Evolutionary conservation across 2,329 filamentous ascomycete species (phyloP).

Genomic region (Sclerotinia minor): DNA sequence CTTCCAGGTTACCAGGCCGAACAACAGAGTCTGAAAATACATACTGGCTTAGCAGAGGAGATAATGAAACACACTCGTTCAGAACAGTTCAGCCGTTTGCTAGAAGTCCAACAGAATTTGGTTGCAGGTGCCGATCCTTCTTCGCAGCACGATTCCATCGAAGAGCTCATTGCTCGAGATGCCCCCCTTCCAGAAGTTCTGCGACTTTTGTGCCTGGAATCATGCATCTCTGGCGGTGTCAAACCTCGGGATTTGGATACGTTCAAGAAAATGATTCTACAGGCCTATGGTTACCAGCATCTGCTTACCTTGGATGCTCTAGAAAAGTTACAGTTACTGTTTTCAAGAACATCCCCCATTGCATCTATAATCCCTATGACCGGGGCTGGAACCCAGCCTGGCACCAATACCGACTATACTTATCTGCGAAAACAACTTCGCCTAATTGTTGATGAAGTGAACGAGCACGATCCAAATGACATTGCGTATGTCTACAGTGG

Average conservation of each 20-base stretch:
- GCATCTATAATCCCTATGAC: slow-evolving; percentile 79
- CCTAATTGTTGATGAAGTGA: slow-evolving; percentile 93
- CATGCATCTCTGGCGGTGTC: slow-evolving; percentile 83
- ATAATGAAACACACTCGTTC: slow-evolving; percentile 91
- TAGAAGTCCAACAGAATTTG: slow-evolving; percentile 95
- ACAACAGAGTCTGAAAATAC: slow-evolving; percentile 86
- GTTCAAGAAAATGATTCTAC: slow-evolving; percentile 83
- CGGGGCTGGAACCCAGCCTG: slow-evolving; percentile 54
- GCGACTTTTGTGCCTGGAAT: slow-evolving; percentile 85
- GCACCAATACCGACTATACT: slow-evolving; percentile 84
- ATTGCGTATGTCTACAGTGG: slow-evolving; percentile 98
- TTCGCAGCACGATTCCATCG: slow-evolving; percentile 85
- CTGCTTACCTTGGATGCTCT: slow-evolving; percentile 83
- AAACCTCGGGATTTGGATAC: slow-evolving; percentile 85
- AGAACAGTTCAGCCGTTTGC: slow-evolving; percentile 80
- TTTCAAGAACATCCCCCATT: slow-evolving; percentile 73
- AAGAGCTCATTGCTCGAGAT: slow-evolving; percentile 90
- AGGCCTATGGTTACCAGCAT: slow-evolving; percentile 95
- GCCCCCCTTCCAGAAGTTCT: slow-evolving; percentile 79
- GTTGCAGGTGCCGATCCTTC: slow-evolving; percentile 86
- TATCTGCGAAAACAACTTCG: slow-evolving; percentile 82
- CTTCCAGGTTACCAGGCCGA: slow-evolving; percentile 90
- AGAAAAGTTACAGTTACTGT: slow-evolving; percentile 85
- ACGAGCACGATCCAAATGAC: slow-evolving; percentile 91
- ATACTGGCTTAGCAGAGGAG: slow-evolving; percentile 89